Evolutionary conservation across 305 asterid genomes (phyloP), one percentile per base, ranked within the genome.

Genomic region (Fraxinus sp.): DNA sequence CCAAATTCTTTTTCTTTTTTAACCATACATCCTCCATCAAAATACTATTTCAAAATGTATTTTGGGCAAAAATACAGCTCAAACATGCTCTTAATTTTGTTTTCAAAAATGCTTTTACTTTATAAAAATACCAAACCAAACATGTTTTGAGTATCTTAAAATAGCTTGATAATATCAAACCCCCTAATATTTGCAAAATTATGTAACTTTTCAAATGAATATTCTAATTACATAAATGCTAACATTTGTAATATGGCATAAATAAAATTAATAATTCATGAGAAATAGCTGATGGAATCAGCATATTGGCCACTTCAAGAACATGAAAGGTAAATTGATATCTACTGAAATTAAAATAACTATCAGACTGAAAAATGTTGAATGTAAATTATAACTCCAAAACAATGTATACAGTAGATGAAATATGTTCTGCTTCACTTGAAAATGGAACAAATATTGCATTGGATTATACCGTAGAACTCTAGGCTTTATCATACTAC

Each of bases 401-500:
- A 70, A 70, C 39, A 30, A 30, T 13, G 75, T 11, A 30, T 30
- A 70, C 22, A 70, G 33, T 70, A 30, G 22, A 70, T 26, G 4
- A 8, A 68, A 28, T 14, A 11, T 26, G 22, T 4, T 68, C 37
- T 68, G 18, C 37, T 26, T 68, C 75, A 68, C 37, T 11, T 68
- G 75, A 28, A 68, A 68, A 14, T 5, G 39, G 20, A 68, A 26
- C 8, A 68, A 68, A 30, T 8, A 64, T 64, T 64, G 71, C 73
- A 64, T 5, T 26, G 13, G 33, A 24, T 11, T 66, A 22, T 24
- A 14, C 33, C 30, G 30, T 62, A 62, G 30, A 62, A 49, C 66
- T 55, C 73, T 64, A 24, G 28, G 77, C 78, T 70, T 79, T 52
- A 71, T 75, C 72, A 30, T 16, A 70, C 81, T 46, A 20, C 24